A percentile compares a stretch with the other conserved stretches of the same genome.
These are phyloP conservation scores for Plasmodium coatneyi DNA, from an alignment of 169 alveolate species.

Conservation along the genomic window DNA sequence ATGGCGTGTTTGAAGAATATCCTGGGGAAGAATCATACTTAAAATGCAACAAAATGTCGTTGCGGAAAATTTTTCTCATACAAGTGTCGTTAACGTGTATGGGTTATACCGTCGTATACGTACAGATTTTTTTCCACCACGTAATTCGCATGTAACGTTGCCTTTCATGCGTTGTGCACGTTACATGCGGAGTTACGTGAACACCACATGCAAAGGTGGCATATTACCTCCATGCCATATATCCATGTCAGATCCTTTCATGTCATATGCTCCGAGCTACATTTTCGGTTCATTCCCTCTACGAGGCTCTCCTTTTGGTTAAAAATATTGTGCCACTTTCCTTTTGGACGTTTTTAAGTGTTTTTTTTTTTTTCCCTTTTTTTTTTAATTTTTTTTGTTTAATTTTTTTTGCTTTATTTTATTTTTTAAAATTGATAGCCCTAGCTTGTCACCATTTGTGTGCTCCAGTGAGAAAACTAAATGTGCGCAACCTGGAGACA, in stretches of 20 bases:
- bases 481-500: background rate
- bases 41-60: background rate
- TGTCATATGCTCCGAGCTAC: background rate
- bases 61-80: background rate
- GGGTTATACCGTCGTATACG: background rate
- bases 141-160: background rate
- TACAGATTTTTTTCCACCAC: background rate
- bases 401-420: too few relatives aligned
- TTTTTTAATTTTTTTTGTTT: too few relatives aligned
- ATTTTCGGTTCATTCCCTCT: background rate
- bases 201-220: background rate
- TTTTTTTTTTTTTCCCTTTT: too few relatives aligned
- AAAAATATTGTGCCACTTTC: background rate
- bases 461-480: background rate
- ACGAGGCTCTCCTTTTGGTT: background rate
- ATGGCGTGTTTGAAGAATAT: background rate
- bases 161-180: background rate
- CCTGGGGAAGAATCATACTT: background rate
- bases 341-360: background rate
- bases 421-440: background rate
- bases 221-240: too few relatives aligned
- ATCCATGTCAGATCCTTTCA: background rate
- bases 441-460: background rate
- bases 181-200: background rate
- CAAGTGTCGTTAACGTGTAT: background rate